These are phyloP conservation scores for Falciphora oryzae DNA, from an alignment of 2,329 filamentous ascomycete genomes.

Conservation along the genomic window DNA sequence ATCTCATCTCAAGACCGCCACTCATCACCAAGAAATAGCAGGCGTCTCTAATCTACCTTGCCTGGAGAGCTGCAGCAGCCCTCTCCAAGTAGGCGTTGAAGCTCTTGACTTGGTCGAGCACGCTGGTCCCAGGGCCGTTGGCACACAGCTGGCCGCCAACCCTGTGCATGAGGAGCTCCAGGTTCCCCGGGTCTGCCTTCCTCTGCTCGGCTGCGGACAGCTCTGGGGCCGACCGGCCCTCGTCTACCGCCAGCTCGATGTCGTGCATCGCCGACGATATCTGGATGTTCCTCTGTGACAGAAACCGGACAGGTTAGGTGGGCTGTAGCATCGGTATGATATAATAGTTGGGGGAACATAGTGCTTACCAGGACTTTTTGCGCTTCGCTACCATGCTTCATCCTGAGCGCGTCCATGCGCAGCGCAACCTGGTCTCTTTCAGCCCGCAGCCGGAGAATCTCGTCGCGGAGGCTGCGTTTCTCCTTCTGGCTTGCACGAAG, in stretches of 20 bases:
- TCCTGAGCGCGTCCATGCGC: conserved; percentile 57
- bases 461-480: conserved; percentile 50
- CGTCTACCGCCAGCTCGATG: conserved; percentile 48
- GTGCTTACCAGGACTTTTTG: conserved; percentile 41
- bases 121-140: conserved; percentile 34
- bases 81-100: conserved; percentile 62
- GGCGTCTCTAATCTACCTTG: conserved; percentile 4
- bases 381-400: conserved; percentile 50
- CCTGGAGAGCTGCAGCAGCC: conserved; percentile 50
- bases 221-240: conserved; percentile 38
- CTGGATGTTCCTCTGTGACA: conserved; percentile 37
- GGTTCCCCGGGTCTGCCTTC: conserved; percentile 46
- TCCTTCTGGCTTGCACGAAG: conserved; percentile 52
- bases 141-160: conserved; percentile 49
- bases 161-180: conserved; percentile 51
- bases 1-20: background rate
- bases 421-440: conserved; percentile 58
- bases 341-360: conserved; percentile 5
- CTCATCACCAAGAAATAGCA: background rate
- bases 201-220: conserved; percentile 40
- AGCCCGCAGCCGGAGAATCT: conserved; percentile 52
- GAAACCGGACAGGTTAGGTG: background rate
- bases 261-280: conserved; percentile 56
- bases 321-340: background rate
- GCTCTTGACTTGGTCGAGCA: conserved; percentile 50